A percentile compares a stretch with the other conserved stretches of the same genome.
Evolutionary conservation across 371 early-diverging fungal genomes (phyloP).

Genomic region (Rhizopus sp.): DNA sequence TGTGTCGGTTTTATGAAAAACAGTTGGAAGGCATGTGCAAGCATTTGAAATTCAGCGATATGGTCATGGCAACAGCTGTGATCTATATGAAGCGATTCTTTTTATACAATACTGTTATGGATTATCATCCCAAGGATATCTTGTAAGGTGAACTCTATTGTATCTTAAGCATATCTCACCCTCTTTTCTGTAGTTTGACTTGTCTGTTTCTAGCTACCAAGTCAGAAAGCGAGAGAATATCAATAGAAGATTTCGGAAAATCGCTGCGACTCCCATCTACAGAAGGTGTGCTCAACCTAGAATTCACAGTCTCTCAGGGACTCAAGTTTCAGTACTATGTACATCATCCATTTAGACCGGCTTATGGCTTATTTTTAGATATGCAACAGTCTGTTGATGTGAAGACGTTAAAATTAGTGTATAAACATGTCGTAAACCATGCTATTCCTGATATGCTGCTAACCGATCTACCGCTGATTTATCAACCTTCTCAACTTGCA

Average conservation of each 20-base stretch:
- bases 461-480: constrained; percentile 79
- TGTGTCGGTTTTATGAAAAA: constrained; percentile 54
- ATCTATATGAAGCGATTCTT: constrained; percentile 92
- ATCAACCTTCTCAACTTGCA: constrained; percentile 87
- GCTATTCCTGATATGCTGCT: constrained; percentile 61
- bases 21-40: constrained; percentile 36
- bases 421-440: constrained; percentile 44
- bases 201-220: constrained; percentile 89
- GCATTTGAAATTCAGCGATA: constrained; percentile 22
- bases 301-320: constrained; percentile 80
- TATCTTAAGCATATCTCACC: neutral
- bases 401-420: constrained; percentile 56
- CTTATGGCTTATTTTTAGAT: constrained; percentile 85
- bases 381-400: constrained; percentile 57
- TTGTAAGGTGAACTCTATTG: constrained; percentile 47
- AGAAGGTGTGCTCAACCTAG: constrained; percentile 56
- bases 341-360: constrained; percentile 83
- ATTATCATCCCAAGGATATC: constrained; percentile 85
- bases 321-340: constrained; percentile 83
- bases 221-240: constrained; percentile 76
- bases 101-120: constrained; percentile 83
- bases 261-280: constrained; percentile 35
- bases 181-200: constrained; percentile 59
- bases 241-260: constrained; percentile 74
- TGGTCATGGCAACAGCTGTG: constrained; percentile 75